phyloP scores from a whole-genome alignment of 108 stramenopile genomes.

The Schizochytrium sp. region DNA sequence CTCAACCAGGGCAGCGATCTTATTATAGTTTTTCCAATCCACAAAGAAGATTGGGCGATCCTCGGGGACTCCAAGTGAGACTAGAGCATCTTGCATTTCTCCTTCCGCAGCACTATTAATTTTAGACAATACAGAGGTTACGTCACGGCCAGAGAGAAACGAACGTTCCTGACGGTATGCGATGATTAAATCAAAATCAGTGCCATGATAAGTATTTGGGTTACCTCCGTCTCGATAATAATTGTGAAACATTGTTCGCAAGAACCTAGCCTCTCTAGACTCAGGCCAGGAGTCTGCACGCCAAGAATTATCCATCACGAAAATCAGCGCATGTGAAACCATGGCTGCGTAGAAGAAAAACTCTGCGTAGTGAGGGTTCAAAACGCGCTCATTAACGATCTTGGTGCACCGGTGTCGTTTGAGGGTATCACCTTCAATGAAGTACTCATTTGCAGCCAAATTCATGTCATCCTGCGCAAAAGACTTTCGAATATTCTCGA shows the following conservation, averaged over 20 bases:
- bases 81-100: not conserved
- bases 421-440: not conserved
- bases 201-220: constrained; percentile 18
- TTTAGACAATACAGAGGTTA: not conserved
- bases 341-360: not conserved
- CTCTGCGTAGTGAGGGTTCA: constrained; percentile 40
- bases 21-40: not conserved
- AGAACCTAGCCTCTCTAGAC: not conserved
- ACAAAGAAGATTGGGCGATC: not conserved
- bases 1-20: not conserved
- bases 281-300: not conserved
- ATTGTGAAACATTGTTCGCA: not conserved
- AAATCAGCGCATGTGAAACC: constrained; percentile 36
- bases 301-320: constrained; percentile 32
- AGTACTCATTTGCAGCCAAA: not conserved
- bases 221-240: not conserved
- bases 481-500: not conserved
- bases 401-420: not conserved
- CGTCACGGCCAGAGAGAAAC: not conserved
- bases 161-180: constrained; percentile 28
- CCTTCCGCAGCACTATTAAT: constrained; percentile 3
- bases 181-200: constrained; percentile 34
- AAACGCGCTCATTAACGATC: not conserved
- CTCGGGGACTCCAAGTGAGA: constrained; percentile 2
- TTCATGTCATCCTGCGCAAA: constrained; percentile 20